Conservation (phyloP, 1,284 basidiomycete genomes). For the Sutorius eximius region DNA sequence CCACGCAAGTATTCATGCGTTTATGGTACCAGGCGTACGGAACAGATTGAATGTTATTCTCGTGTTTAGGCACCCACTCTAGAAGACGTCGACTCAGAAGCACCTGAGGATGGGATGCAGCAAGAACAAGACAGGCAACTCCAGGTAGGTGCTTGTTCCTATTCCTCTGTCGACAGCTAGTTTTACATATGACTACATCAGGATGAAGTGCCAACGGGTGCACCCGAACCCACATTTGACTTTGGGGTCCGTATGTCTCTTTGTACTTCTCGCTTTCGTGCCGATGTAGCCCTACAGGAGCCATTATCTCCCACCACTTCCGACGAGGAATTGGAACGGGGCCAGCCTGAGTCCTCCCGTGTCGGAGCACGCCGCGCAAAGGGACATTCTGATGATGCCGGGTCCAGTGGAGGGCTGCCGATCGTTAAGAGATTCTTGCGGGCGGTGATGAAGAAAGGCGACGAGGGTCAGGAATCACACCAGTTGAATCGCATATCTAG, state of each 20-base stretch:
- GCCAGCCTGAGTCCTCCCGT: no score
- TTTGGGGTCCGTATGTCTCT: neutral
- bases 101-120: neutral
- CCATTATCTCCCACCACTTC: neutral
- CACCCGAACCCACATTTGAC: neutral
- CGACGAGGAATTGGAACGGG: no score
- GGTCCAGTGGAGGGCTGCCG: neutral
- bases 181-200: neutral
- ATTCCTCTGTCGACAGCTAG: neutral
- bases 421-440: neutral
- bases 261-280: neutral
- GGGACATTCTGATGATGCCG: neutral
- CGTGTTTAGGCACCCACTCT: no score
- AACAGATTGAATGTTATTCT: no score
- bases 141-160: neutral
- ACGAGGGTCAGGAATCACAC: neutral
- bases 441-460: neutral
- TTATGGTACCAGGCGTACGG: no score
- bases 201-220: neutral
- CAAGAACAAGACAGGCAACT: neutral
- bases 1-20: no score
- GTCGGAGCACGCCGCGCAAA: no score
- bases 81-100: neutral
- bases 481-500: neutral
- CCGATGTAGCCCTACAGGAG: neutral